Evolutionary conservation across 257 asterid species (phyloP).

Genomic region (Verbena officinalis): DNA sequence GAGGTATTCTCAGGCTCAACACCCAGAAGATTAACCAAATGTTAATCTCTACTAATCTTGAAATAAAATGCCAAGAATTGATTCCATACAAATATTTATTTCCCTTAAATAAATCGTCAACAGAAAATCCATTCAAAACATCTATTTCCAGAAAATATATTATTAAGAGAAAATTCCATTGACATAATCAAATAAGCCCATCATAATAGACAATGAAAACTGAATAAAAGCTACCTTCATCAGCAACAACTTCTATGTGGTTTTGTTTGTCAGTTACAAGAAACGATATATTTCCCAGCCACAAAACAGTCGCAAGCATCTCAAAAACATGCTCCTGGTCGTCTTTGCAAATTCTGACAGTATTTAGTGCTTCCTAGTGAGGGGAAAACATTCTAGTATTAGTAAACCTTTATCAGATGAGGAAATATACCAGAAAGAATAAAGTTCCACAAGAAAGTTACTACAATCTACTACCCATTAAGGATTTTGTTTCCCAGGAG

Average conservation of each 20-base stretch:
- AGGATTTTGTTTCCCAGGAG: conserved; percentile 11
- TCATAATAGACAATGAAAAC: conserved; percentile 16
- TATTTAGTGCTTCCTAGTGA: conserved; percentile 73
- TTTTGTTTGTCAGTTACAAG: conserved; percentile 62
- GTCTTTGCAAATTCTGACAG: conserved; percentile 63
- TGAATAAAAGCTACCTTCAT: conserved; percentile 67
- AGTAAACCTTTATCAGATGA: conserved; percentile 27
- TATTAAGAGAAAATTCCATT: not conserved
- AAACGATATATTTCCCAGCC: conserved; percentile 96
- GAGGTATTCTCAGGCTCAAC: conserved; percentile 3
- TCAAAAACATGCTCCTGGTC: conserved; percentile 75
- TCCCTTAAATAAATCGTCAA: conserved; percentile 3
- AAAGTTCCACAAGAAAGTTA: conserved; percentile 3
- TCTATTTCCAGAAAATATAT: not conserved
- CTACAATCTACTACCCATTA: conserved; percentile 3
- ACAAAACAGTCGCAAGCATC: conserved; percentile 90
- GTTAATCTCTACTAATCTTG: not conserved
- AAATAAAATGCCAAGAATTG: not conserved
- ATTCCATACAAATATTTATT: not conserved
- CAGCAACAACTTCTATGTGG: conserved; percentile 67
- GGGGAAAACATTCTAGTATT: conserved; percentile 26
- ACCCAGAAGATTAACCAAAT: not conserved
- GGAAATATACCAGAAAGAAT: conserved; percentile 20
- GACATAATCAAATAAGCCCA: conserved; percentile 14
- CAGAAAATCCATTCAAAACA: conserved; percentile 9